phyloP scores from a whole-genome alignment of 768 basidiomycete species.

The Rhodotorula sphaerocarpa region DNA sequence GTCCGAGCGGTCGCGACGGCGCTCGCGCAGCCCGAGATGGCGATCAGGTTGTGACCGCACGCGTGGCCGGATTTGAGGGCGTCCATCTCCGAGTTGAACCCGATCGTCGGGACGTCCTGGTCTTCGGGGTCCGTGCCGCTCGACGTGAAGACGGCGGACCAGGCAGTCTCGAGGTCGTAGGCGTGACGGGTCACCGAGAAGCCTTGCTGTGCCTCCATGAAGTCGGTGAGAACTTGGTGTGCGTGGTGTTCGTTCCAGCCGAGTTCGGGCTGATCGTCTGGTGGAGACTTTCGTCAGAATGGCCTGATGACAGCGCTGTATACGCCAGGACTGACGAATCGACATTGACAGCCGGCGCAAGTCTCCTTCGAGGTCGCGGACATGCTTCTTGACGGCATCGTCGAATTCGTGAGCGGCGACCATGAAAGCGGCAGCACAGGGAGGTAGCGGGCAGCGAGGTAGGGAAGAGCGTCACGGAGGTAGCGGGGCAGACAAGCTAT shows the following conservation, averaged over 20 bases:
- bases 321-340: neutral
- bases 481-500: too few relatives aligned
- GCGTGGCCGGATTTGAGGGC: slow-evolving; percentile 2
- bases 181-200: neutral
- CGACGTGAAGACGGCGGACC: slow-evolving; percentile 3
- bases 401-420: neutral
- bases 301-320: neutral
- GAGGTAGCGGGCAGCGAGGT: too few relatives aligned
- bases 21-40: slow-evolving; percentile 2
- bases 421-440: too few relatives aligned
- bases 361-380: neutral
- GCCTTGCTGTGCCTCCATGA: neutral
- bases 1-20: neutral
- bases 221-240: slow-evolving; percentile 1
- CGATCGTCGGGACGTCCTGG: neutral
- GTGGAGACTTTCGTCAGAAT: neutral
- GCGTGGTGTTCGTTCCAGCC: neutral
- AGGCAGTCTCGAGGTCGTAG: neutral
- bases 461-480: too few relatives aligned
- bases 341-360: slow-evolving; percentile 1
- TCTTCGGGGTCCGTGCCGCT: neutral
- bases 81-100: slow-evolving; percentile 8
- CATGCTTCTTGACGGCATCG: neutral
- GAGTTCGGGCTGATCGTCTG: neutral
- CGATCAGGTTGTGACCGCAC: slow-evolving; percentile 5